These are phyloP conservation scores for Pseudocohnilembus persalinus DNA, from an alignment of 169 alveolate species.

Conservation along the genomic window DNA sequence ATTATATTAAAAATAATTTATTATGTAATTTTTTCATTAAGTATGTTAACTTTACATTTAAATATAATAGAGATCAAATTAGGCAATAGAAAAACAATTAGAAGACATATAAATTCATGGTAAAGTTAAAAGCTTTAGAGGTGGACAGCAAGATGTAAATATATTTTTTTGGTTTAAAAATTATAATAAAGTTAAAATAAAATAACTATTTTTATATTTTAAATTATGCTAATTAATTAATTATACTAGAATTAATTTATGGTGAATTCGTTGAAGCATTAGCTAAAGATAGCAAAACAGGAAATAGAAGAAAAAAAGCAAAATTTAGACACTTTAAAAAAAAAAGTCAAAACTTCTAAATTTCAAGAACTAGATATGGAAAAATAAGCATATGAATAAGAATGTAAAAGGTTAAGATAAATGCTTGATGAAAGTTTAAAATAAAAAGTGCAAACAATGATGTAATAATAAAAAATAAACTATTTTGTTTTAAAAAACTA, in stretches of 20 bases:
- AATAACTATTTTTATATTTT: too few relatives aligned
- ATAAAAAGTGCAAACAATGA: background rate
- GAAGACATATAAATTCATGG: background rate
- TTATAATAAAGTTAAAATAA: too few relatives aligned
- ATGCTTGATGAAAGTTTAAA: background rate
- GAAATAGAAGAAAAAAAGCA: background rate
- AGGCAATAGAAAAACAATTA: background rate
- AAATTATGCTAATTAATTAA: background rate
- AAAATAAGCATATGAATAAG: background rate
- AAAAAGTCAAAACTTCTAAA: background rate
- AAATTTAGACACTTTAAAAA: too few relatives aligned
- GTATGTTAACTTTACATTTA: too few relatives aligned
- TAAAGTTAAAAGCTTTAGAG: background rate
- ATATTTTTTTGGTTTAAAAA: too few relatives aligned
- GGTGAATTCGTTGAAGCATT: background rate
- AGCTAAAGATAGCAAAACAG: too few relatives aligned
- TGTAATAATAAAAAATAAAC: too few relatives aligned
- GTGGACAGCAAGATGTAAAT: background rate
- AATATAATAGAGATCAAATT: background rate
- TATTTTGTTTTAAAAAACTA: too few relatives aligned
- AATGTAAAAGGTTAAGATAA: background rate
- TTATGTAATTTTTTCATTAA: background rate
- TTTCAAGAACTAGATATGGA: background rate
- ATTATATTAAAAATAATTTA: too few relatives aligned
- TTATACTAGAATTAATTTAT: background rate